Evolutionary conservation across 306 rosid species (phyloP).

Genomic region (Corylus avellana): DNA sequence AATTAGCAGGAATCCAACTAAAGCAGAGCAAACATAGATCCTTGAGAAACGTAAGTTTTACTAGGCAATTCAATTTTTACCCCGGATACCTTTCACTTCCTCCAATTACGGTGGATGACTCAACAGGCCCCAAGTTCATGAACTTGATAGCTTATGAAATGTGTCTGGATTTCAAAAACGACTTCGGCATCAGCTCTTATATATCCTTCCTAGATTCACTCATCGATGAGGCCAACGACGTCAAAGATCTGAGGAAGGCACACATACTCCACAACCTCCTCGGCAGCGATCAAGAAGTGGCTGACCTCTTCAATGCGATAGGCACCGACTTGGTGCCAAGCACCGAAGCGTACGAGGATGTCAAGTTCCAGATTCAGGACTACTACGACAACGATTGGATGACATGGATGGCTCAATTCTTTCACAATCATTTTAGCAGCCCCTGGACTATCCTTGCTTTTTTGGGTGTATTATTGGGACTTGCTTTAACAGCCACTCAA

Average conservation of each 20-base stretch:
- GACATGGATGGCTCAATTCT: constrained; percentile 32
- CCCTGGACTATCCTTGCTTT: constrained; percentile 31
- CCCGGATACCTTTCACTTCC: neutral
- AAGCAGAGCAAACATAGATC: neutral
- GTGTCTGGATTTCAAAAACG: constrained; percentile 38
- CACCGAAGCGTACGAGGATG: fast-evolving
- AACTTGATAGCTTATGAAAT: constrained; percentile 44
- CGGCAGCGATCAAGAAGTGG: constrained; percentile 48
- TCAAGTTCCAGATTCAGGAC: neutral
- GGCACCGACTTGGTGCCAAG: constrained; percentile 27
- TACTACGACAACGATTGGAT: constrained; percentile 5
- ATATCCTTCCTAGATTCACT: constrained; percentile 36
- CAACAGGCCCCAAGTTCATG: constrained; percentile 4
- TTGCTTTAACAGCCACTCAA: constrained; percentile 8
- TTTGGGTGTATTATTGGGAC: neutral
- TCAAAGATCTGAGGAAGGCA: constrained; percentile 21
- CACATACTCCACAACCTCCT: constrained; percentile 22
- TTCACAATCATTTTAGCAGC: constrained; percentile 22
- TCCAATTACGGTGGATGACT: neutral
- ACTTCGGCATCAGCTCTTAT: constrained; percentile 34
- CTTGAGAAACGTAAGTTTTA: constrained; percentile 16
- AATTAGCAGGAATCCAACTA: constrained; percentile 18
- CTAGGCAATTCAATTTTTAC: neutral
- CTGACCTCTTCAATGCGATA: constrained; percentile 37
- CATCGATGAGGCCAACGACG: constrained; percentile 36